Conservation (phyloP, 1,284 basidiomycete genomes). For the Phaffia rhodozyma region DNA sequence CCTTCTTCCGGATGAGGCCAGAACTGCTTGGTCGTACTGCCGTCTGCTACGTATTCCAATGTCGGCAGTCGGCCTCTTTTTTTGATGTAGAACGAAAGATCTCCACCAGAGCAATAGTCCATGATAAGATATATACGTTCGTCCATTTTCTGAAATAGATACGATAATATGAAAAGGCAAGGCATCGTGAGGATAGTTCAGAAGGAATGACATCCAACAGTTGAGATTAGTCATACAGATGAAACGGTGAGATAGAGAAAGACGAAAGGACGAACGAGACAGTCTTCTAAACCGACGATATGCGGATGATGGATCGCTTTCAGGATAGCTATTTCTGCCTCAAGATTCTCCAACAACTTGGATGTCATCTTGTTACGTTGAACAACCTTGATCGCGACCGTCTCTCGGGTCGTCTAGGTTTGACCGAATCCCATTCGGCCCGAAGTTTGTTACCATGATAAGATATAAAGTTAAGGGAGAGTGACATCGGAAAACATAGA, state of each 20-base stretch:
- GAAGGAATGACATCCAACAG: neutral
- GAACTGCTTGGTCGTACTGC: constrained; percentile 38
- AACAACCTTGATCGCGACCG: constrained; percentile 93
- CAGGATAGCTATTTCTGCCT: constrained; percentile 93
- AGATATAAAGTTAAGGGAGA: neutral
- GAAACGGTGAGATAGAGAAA: neutral
- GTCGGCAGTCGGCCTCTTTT: constrained; percentile 75
- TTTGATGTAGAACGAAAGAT: constrained; percentile 93
- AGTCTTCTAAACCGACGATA: constrained; percentile 85
- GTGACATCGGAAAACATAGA: constrained; percentile 12
- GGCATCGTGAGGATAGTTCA: neutral
- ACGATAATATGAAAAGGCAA: constrained; percentile 7
- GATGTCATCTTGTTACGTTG: constrained; percentile 74
- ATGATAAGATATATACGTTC: constrained; percentile 94
- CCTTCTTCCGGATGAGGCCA: constrained; percentile 85
- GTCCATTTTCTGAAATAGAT: constrained; percentile 59
- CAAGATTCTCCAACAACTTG: constrained; percentile 92
- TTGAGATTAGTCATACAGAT: neutral
- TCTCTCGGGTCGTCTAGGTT: constrained; percentile 53
- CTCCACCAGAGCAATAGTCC: constrained; percentile 92
- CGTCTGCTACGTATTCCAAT: constrained; percentile 63
- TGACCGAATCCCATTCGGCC: neutral
- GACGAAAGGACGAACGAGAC: constrained; percentile 45
- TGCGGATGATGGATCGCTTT: constrained; percentile 87
- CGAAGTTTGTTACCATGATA: neutral